phyloP scores from a whole-genome alignment of 208 protist species.

The Trypanosoma grayi region DNA sequence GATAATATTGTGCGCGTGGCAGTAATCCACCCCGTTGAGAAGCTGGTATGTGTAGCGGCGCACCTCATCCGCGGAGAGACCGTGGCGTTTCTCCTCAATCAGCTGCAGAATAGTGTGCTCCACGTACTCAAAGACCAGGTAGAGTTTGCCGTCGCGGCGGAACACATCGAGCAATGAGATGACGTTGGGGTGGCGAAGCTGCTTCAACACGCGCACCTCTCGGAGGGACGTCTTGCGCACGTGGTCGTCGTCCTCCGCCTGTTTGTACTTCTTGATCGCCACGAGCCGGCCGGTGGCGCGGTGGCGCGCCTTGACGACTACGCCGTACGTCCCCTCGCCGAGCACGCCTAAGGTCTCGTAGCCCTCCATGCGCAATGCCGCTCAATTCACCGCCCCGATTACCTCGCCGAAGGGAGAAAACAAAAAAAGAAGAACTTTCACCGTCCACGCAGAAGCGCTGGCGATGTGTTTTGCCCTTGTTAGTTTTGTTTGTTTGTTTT shows the following conservation, averaged over 20 bases:
- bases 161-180: conserved; percentile 92
- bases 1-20: conserved; percentile 92
- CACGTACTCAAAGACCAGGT: conserved; percentile 95
- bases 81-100: conserved; percentile 75
- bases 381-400: neutral
- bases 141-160: conserved; percentile 91
- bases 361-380: conserved; percentile 63
- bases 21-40: conserved; percentile 92
- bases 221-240: conserved; percentile 92
- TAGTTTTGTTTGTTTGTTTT: no score
- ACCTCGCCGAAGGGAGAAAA: neutral
- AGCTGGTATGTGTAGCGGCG: conserved; percentile 92
- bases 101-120: conserved; percentile 93
- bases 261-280: conserved; percentile 97
- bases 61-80: conserved; percentile 66
- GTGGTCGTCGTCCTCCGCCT: conserved; percentile 92
- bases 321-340: conserved; percentile 94
- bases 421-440: neutral
- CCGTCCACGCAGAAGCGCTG: neutral
- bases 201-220: conserved; percentile 93
- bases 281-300: conserved; percentile 91
- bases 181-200: conserved; percentile 94
- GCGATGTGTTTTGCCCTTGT: neutral
- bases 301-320: conserved; percentile 93
- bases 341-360: conserved; percentile 92